A percentile compares a stretch with the other conserved stretches of the same genome.
Evolutionary conservation across 2,329 filamentous ascomycete genomes (phyloP).

Genomic region (Pseudogymnoascus sp.): DNA sequence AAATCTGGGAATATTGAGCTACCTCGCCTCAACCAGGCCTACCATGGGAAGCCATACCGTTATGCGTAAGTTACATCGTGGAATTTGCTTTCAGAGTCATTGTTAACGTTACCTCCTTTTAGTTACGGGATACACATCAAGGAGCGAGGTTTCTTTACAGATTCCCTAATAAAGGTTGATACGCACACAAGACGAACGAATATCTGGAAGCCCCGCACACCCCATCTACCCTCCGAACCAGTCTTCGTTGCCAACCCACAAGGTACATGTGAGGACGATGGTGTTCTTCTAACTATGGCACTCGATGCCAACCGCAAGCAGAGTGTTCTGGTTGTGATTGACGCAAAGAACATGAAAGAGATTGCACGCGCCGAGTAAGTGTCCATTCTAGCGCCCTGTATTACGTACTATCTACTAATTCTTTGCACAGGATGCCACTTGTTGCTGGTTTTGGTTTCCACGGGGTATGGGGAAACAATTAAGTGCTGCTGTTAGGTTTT

Average conservation of each 20-base stretch:
- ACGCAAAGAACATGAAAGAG: slow-evolving; percentile 55
- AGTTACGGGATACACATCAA: slow-evolving; percentile 40
- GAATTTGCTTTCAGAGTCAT: no score
- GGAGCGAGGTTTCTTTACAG: slow-evolving; percentile 50
- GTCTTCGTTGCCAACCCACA: slow-evolving; percentile 53
- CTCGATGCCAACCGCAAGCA: slow-evolving; percentile 49
- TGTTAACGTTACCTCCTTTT: slow-evolving; percentile 20
- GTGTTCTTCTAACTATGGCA: slow-evolving; percentile 54
- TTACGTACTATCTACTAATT: not conserved
- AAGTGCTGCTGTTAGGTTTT: not conserved
- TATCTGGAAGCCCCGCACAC: slow-evolving; percentile 49
- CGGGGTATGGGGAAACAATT: not conserved
- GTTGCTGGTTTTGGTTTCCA: not conserved
- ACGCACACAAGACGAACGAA: slow-evolving; percentile 41
- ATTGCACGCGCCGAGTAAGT: slow-evolving; percentile 54
- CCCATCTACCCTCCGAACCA: slow-evolving; percentile 60
- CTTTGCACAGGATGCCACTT: not conserved
- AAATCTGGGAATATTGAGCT: slow-evolving; percentile 50
- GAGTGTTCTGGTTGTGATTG: slow-evolving; percentile 58
- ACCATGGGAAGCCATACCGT: slow-evolving; percentile 44
- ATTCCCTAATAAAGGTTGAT: slow-evolving; percentile 59
- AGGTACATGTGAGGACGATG: slow-evolving; percentile 50
- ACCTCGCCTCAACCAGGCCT: slow-evolving; percentile 55
- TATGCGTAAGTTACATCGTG: slow-evolving; percentile 32
- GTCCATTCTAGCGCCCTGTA: slow-evolving; percentile 27